These are phyloP conservation scores for Ophiostoma sp. DNA, from an alignment of 2,329 filamentous ascomycete species.

Conservation along the genomic window DNA sequence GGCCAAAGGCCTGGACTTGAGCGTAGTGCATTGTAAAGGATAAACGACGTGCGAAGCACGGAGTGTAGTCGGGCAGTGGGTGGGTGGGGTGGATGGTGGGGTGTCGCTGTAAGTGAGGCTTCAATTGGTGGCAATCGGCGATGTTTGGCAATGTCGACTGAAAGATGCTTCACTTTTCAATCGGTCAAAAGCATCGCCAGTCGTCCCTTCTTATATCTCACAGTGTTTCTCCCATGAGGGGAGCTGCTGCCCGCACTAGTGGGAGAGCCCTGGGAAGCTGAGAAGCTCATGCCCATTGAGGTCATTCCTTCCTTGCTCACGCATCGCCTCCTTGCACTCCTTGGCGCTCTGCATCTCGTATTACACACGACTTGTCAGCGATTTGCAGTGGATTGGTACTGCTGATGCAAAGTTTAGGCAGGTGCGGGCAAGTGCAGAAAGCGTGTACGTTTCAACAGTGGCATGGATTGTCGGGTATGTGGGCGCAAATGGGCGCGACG, in stretches of 20 bases:
- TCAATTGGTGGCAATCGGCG: background rate
- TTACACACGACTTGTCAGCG: background rate
- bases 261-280: slow-evolving; percentile 1
- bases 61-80: background rate
- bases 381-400: background rate
- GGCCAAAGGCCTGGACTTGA: slow-evolving; percentile 25
- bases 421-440: background rate
- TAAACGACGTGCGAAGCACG: background rate
- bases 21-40: slow-evolving; percentile 18
- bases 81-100: background rate
- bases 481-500: background rate
- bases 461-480: background rate
- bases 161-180: background rate
- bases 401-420: background rate
- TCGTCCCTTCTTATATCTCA: background rate
- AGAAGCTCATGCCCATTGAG: background rate
- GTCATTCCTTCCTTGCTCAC: background rate
- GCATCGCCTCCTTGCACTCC: background rate
- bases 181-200: background rate
- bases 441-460: background rate
- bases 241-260: background rate
- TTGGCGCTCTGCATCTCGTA: background rate
- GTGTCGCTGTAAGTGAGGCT: background rate
- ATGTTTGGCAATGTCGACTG: background rate
- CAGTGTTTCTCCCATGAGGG: background rate